Conservation (phyloP, 164 flowering plant genomes). For the Brasenia schreberi region DNA sequence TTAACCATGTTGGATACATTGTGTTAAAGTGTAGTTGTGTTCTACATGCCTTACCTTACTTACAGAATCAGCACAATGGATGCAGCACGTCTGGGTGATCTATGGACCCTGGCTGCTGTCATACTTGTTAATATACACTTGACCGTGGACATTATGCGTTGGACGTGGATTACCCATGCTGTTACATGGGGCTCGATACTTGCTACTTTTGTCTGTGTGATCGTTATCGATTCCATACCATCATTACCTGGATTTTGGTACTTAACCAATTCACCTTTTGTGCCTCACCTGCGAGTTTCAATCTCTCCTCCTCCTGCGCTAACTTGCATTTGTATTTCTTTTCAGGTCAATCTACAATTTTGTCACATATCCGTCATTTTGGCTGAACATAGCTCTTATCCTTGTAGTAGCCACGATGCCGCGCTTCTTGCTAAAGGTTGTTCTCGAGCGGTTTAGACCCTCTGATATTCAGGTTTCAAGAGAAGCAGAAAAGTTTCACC, state of each 20-base stretch:
- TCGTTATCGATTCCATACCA: conserved; percentile 65
- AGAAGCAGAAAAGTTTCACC: conserved; percentile 63
- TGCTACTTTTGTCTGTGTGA: conserved; percentile 65
- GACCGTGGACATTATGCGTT: conserved; percentile 83
- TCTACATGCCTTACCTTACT: conserved; percentile 61
- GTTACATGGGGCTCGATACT: conserved; percentile 87
- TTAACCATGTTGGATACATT: conserved; percentile 81
- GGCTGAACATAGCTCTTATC: conserved; percentile 65
- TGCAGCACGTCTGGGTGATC: conserved; percentile 65
- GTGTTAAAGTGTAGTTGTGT: conserved; percentile 78
- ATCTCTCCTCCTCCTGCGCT: not conserved
- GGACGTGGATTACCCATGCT: conserved; percentile 83
- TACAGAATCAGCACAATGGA: conserved; percentile 58
- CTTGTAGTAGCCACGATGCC: conserved; percentile 51
- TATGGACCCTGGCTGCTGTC: conserved; percentile 85
- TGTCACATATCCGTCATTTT: conserved; percentile 32
- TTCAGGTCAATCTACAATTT: conserved; percentile 76
- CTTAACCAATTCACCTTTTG: not conserved
- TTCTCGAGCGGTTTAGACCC: conserved; percentile 37
- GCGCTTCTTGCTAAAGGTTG: conserved; percentile 56
- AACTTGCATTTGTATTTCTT: conserved; percentile 2
- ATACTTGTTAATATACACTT: conserved; percentile 78
- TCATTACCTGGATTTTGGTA: conserved; percentile 70
- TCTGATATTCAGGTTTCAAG: conserved; percentile 64
- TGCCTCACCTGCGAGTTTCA: not conserved